phyloP scores from a whole-genome alignment of 2,329 filamentous ascomycete species.

The Aureobasidium lini region DNA sequence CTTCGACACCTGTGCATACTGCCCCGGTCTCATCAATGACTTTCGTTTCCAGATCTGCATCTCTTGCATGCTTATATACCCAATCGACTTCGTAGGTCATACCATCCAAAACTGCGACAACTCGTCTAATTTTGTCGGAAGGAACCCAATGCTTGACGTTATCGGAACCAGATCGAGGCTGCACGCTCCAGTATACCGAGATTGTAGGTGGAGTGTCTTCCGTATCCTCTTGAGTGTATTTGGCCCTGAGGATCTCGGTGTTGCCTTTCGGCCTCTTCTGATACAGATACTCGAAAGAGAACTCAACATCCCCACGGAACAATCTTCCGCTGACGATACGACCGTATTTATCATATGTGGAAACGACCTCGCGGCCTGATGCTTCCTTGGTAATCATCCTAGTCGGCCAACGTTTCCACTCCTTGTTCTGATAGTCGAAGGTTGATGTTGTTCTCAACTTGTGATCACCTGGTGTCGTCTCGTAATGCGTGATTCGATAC shows the following conservation, averaged over 20 bases:
- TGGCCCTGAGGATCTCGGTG: conserved; percentile 14
- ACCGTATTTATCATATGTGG: conserved; percentile 16
- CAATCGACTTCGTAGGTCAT: conserved; percentile 16
- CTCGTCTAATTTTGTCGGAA: conserved; percentile 15
- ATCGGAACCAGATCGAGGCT: conserved; percentile 16
- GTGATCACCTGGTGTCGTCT: conserved; percentile 4
- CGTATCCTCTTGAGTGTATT: conserved; percentile 5
- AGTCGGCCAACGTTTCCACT: conserved; percentile 15
- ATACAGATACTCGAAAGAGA: conserved; percentile 16
- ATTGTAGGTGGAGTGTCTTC: neutral
- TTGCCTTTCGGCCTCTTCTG: conserved; percentile 15
- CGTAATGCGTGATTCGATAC: conserved; percentile 12
- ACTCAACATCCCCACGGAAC: conserved; percentile 9
- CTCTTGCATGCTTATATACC: conserved; percentile 17
- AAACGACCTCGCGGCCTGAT: conserved; percentile 1
- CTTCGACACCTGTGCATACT: neutral
- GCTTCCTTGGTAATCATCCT: conserved; percentile 10
- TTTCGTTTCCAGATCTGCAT: conserved; percentile 15
- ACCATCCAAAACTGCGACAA: conserved; percentile 10
- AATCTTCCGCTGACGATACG: conserved; percentile 14
- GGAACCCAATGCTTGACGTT: conserved; percentile 16
- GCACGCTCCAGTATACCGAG: conserved; percentile 16
- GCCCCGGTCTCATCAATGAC: conserved; percentile 12
- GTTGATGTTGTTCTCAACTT: neutral
- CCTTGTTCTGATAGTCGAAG: conserved; percentile 14